phyloP scores from a whole-genome alignment of 1,284 basidiomycete species.

The Apiotrichum mycotoxinovorans region DNA sequence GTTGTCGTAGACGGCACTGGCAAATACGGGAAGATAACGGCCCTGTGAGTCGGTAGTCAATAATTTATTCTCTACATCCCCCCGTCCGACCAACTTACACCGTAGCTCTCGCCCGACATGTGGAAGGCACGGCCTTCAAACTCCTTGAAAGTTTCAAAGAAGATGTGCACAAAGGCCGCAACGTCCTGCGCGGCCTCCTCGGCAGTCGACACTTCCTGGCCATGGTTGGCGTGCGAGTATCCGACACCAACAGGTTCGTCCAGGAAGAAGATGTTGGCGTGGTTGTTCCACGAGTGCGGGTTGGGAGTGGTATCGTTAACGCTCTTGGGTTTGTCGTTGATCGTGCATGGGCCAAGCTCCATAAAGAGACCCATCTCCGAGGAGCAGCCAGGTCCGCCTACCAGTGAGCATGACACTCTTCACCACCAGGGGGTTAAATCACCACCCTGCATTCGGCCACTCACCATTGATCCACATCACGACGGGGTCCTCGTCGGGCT shows the following conservation, averaged over 20 bases:
- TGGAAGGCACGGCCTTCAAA: conserved; percentile 63
- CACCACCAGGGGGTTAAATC: too few species aligned
- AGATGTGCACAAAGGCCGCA: conserved; percentile 66
- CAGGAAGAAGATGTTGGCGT: conserved; percentile 47
- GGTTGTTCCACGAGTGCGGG: conserved; percentile 51
- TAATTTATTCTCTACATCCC: neutral
- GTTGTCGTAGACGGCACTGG: conserved; percentile 71
- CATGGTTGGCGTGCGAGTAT: conserved; percentile 64
- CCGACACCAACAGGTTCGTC: conserved; percentile 61
- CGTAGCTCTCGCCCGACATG: conserved; percentile 61
- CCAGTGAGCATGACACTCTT: neutral
- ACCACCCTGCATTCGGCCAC: too few species aligned
- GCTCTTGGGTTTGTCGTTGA: conserved; percentile 37
- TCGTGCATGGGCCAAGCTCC: conserved; percentile 53
- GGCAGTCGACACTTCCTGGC: conserved; percentile 58
- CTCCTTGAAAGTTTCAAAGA: conserved; percentile 67
- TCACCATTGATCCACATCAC: conserved; percentile 50
- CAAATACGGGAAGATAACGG: conserved; percentile 78
- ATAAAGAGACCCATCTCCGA: conserved; percentile 53
- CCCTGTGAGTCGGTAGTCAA: conserved; percentile 56
- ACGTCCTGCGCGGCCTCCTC: conserved; percentile 70
- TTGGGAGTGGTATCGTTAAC: conserved; percentile 49
- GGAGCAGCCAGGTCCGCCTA: conserved; percentile 48
- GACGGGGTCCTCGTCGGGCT: conserved; percentile 58
- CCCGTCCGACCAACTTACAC: conserved; percentile 22